These are phyloP conservation scores for Colletotrichum salicis DNA, from an alignment of 2,329 filamentous ascomycete species.

Conservation along the genomic window DNA sequence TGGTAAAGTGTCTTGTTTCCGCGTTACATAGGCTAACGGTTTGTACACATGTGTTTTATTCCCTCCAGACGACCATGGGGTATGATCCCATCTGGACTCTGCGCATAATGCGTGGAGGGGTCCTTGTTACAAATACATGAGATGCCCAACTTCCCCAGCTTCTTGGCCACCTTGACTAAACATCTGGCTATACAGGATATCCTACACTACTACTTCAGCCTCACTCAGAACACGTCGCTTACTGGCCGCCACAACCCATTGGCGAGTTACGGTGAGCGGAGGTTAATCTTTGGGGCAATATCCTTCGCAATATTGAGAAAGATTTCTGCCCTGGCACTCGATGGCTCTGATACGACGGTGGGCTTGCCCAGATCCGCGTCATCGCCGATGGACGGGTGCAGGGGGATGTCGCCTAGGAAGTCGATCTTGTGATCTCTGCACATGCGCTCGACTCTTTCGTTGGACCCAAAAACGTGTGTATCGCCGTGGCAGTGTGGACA, in stretches of 20 bases:
- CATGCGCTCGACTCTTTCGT: constrained; percentile 72
- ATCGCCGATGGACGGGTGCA: constrained; percentile 87
- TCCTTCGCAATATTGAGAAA: constrained; percentile 77
- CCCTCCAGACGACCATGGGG: constrained; percentile 23
- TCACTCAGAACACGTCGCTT: too few relatives aligned
- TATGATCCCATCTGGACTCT: constrained; percentile 15
- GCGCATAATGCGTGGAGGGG: constrained; percentile 12
- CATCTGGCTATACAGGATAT: constrained; percentile 33
- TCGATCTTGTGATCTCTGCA: constrained; percentile 79
- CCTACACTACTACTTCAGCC: constrained; percentile 7
- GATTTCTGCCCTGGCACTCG: constrained; percentile 75
- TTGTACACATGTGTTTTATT: constrained; percentile 23
- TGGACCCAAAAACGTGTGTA: constrained; percentile 79
- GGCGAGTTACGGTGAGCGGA: constrained; percentile 18
- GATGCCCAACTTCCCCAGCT: constrained; percentile 33
- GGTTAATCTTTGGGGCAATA: constrained; percentile 57
- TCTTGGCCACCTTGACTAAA: constrained; percentile 30
- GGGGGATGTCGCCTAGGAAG: constrained; percentile 88
- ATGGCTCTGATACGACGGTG: constrained; percentile 87
- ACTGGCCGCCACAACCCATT: neutral
- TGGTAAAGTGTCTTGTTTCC: constrained; percentile 35
- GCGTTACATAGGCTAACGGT: constrained; percentile 33
- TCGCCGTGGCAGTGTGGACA: constrained; percentile 82
- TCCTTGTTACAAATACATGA: constrained; percentile 33
- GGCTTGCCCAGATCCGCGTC: constrained; percentile 89